A percentile compares a stretch with the other conserved stretches of the same genome.
These are phyloP conservation scores for Ceratobasidium sp. DNA, from an alignment of 1,284 basidiomycete genomes.

Conservation along the genomic window DNA sequence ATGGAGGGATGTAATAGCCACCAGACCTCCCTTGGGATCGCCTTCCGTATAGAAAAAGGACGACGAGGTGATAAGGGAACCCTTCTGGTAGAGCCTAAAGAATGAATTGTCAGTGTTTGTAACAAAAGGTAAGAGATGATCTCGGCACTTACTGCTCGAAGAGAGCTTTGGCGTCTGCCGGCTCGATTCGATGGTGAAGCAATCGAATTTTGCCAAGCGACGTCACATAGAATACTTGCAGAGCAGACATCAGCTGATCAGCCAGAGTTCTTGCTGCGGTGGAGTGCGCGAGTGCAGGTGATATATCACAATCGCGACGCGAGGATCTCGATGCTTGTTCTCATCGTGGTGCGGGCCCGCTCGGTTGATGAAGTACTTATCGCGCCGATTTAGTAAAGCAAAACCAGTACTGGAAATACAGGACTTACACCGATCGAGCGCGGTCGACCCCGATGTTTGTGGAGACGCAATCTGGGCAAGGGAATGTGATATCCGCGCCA, in stretches of 20 bases:
- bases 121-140: neutral
- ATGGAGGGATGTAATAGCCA: constrained; percentile 8
- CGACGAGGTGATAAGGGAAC: constrained; percentile 12
- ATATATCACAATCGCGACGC: neutral
- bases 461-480: neutral
- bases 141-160: neutral
- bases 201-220: constrained; percentile 10
- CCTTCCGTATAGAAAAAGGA: constrained; percentile 10
- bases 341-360: constrained; percentile 3
- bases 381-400: neutral
- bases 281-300: neutral
- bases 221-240: neutral
- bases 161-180: neutral
- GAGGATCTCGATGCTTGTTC: neutral
- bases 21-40: constrained; percentile 7
- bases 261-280: neutral
- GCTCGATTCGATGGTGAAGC: neutral
- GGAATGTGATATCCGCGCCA: neutral
- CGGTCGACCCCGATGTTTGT: neutral
- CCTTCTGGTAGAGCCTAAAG: neutral
- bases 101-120: too few species aligned
- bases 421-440: neutral
- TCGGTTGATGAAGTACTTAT: constrained; percentile 18
- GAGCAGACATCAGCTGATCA: neutral
- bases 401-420: neutral